Base-by-base conservation (phyloP, 2,329 filamentous ascomycete species). In the Apiospora koreana region DNA sequence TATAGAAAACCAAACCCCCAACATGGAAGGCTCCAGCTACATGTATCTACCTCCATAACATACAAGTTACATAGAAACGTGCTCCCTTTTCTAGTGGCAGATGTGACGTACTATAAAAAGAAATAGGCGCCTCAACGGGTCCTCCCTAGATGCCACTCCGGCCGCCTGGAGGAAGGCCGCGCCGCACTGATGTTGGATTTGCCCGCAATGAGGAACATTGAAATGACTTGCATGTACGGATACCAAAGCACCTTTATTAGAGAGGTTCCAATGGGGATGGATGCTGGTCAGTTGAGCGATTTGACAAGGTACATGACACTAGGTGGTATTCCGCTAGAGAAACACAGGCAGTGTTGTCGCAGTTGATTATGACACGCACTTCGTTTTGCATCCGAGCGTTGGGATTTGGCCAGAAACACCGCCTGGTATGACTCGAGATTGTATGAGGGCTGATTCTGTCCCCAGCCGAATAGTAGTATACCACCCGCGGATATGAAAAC, bases 331-430 rank as follows among this genome's bases (percentile, higher is more conserved):
- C 43, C 18, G 18, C 28, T 38, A 35, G 54, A 58, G 50, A 35
- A 58, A 58, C 50, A 18, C 50, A 31, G 50, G 50, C 50, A 58
- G 50, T 58, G 50, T 58, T 58, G 50, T 58, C 46, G 46, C 14
- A 3, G 46, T 23, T 3, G 16, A 21, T 31, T 58, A n/a, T 58
- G 50, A 31, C 35, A 62, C 54, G 54, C 28, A 62, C 54, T 62
- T 38, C 54, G 54, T 62, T 62, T 62, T 62, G 54, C 16, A 38
- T 38, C 28, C 31, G 54, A 62, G 31, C 31, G 54, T n/a, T 23
- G 28, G 21, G 8, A 62, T 62, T 31, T 21, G 4, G 54, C 28
- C 14, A n/a, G 54, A 38, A 38, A 38, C 21, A n/a, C 54, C 9
- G 18, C 28, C 54, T 62, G 10, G 54, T 18, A 38, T 62, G 54